A percentile compares a stretch with the other conserved stretches of the same genome.
These are phyloP conservation scores for Solanum medicagineum DNA, from an alignment of 257 asterid genomes.

Conservation along the genomic window DNA sequence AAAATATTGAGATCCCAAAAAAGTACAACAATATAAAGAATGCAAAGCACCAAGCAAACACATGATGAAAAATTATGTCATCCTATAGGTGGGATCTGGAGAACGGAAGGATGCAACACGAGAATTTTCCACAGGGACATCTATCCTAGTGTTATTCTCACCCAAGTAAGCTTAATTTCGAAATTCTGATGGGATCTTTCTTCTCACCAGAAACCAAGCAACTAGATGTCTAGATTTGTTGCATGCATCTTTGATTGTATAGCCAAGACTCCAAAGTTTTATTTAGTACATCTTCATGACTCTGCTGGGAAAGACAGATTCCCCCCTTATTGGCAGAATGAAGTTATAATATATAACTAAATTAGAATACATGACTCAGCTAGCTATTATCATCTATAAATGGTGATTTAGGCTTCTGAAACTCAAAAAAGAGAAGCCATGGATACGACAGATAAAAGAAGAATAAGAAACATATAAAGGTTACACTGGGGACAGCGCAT, in stretches of 20 bases:
- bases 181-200: no score
- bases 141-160: neutral
- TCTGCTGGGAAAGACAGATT: neutral
- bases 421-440: neutral
- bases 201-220: neutral
- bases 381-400: neutral
- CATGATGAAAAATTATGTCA: no score
- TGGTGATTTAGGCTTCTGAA: neutral
- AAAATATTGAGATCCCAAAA: neutral
- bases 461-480: neutral
- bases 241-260: neutral
- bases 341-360: neutral
- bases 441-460: neutral
- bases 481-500: conserved; percentile 27
- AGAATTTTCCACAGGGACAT: no score
- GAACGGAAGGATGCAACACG: no score
- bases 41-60: neutral
- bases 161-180: neutral
- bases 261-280: neutral
- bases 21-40: neutral
- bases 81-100: no score
- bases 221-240: neutral
- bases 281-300: neutral
- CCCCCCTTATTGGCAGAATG: neutral
- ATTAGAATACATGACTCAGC: neutral